Evolutionary conservation across 2,329 filamentous ascomycete species (phyloP).

Genomic region (Venturia carpophila): DNA sequence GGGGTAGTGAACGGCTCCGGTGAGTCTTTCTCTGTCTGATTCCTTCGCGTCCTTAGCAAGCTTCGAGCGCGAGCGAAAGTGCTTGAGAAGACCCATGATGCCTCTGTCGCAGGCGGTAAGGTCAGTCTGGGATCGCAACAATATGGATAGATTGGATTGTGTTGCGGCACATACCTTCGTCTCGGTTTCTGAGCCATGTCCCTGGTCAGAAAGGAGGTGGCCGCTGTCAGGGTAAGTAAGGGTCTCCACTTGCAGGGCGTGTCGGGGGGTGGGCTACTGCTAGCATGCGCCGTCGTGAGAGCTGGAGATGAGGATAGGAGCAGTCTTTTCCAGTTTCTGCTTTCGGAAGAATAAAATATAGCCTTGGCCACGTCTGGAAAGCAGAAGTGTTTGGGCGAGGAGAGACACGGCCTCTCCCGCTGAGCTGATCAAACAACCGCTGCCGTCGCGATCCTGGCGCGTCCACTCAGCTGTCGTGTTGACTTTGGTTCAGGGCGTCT

Average conservation of each 20-base stretch:
- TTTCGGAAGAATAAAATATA: constrained; percentile 9
- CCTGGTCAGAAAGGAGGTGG: neutral
- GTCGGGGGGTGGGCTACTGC: neutral
- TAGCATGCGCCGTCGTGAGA: neutral
- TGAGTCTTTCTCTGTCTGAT: constrained; percentile 5
- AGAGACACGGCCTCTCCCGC: constrained; percentile 3
- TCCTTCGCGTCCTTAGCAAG: constrained; percentile 6
- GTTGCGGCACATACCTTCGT: constrained; percentile 1
- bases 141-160: constrained; percentile 10
- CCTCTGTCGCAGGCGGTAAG: neutral
- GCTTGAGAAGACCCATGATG: constrained; percentile 20
- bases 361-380: neutral
- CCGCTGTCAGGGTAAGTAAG: neutral
- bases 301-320: neutral
- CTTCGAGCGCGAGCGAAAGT: constrained; percentile 19
- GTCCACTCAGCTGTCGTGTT: neutral
- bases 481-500: too few relatives aligned
- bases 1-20: constrained; percentile 18
- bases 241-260: neutral
- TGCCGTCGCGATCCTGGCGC: neutral
- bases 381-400: neutral
- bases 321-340: constrained; percentile 7
- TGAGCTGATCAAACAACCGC: constrained; percentile 2
- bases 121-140: neutral
- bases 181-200: constrained; percentile 10